phyloP scores from a whole-genome alignment of 2,329 filamentous ascomycete genomes.

The Coccinonectria pachysandricola region DNA sequence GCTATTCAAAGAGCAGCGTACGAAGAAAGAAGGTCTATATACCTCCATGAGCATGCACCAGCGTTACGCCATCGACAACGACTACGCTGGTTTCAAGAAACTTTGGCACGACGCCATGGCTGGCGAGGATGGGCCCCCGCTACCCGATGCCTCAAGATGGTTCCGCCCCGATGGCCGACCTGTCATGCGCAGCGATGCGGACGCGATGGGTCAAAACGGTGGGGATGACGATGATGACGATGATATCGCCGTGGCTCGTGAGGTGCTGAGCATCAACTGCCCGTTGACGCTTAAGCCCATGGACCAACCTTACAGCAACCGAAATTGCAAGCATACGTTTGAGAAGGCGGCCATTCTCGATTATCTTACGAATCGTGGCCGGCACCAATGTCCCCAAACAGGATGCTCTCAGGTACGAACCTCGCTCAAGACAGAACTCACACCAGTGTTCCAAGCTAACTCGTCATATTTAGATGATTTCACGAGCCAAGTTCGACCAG shows the following conservation, averaged over 20 bases:
- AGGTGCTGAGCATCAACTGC: conserved; percentile 56
- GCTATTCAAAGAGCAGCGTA: conserved; percentile 26
- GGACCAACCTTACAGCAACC: conserved; percentile 55
- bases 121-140: conserved; percentile 36
- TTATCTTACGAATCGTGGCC: conserved; percentile 32
- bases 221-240: conserved; percentile 48
- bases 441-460: neutral
- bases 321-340: conserved; percentile 61
- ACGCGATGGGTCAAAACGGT: conserved; percentile 14
- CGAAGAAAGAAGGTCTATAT: conserved; percentile 33
- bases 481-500: conserved; percentile 22
- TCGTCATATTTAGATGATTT: conserved; percentile 32
- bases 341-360: conserved; percentile 54
- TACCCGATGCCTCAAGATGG: conserved; percentile 45
- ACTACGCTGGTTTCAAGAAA: conserved; percentile 50
- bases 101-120: conserved; percentile 45
- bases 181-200: conserved; percentile 20
- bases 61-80: conserved; percentile 46
- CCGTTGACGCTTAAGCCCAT: conserved; percentile 57
- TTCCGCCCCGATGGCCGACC: conserved; percentile 38
- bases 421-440: neutral
- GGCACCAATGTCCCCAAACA: conserved; percentile 50
- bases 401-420: conserved; percentile 57
- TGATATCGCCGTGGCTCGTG: conserved; percentile 56
- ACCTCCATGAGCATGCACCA: conserved; percentile 29